Evolutionary conservation across 495 filamentous ascomycete genomes (phyloP), one percentile per base, ranked within the genome.

Genomic region (Annulohypoxylon bovei): DNA sequence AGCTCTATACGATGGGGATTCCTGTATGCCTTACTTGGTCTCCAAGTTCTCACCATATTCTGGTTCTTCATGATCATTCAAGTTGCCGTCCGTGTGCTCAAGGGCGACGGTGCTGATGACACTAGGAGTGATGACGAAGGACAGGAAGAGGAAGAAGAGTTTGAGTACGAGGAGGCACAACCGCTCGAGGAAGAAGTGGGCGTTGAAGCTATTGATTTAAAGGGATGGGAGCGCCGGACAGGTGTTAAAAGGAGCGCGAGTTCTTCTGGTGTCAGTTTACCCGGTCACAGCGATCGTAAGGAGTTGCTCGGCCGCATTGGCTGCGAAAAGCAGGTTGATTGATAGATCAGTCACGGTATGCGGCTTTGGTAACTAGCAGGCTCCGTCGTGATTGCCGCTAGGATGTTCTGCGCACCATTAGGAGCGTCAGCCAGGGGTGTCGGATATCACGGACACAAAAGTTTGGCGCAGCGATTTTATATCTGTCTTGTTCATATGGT

Each of bases 51-150:
- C 30, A 92, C 91, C 16, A 81, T 97, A 32, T 83, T 95, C 71
- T 98, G 95, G 95, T 96, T 98, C 76, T 86, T 81, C 71, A 91
- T 97, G 89, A 97, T 98, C 73, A 74, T 93, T 27, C 86, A 87
- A 25, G 92, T 98, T 0, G 94, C 93, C 18, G 81, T 88, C 55
- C 88, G 87, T 30, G 92, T 97, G 1, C 71, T 98, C 16, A 86
- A 82, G 49, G 93, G 93, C 25, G 86, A 87, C n/a, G 84, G 87
- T 27, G 94, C 95, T 23, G 95, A 97, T 58, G 95, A 98, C 73
- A 85, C 86, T 28, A 89, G 95, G 53, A 96, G 92, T 76, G 94
- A 97, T 68, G 93, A 93, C 67, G 95, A 98, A 74, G 91, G 81
- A 23, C 90, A 88, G 42, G 89, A 84, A 16, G 83, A 85, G 2